Conservation (phyloP, 2,329 filamentous ascomycete species). For the Truncatella angustata region DNA sequence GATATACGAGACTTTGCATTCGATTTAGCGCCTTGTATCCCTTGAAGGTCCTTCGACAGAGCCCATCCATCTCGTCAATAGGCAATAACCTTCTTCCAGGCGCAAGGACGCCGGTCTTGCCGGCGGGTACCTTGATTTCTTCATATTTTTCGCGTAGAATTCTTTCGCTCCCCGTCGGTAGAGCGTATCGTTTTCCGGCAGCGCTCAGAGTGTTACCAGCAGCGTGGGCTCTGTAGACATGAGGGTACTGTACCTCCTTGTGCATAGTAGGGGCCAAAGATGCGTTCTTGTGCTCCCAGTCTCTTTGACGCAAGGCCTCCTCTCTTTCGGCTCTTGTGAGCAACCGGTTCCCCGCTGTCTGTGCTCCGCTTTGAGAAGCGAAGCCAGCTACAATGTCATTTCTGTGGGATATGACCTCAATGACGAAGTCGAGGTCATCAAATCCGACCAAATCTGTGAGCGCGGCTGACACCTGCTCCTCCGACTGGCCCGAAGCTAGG, state of each 20-base stretch:
- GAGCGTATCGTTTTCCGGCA: constrained; percentile 75
- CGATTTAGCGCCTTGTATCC: constrained; percentile 92
- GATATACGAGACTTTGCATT: constrained; percentile 97
- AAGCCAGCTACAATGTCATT: constrained; percentile 59
- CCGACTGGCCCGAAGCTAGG: constrained; percentile 63
- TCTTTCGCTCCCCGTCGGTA: constrained; percentile 74
- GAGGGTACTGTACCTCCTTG: constrained; percentile 78
- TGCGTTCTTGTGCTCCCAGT: constrained; percentile 80
- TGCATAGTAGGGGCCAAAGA: constrained; percentile 68
- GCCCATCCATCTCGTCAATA: constrained; percentile 80
- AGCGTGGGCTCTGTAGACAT: constrained; percentile 82
- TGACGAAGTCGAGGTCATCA: constrained; percentile 89
- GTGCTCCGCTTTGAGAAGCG: constrained; percentile 33
- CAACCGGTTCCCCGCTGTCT: constrained; percentile 47
- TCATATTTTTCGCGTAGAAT: constrained; percentile 77
- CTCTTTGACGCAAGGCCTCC: constrained; percentile 70
- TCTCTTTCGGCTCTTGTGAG: constrained; percentile 77
- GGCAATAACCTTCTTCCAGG: constrained; percentile 72
- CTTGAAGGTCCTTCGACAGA: constrained; percentile 89
- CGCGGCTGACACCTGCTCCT: constrained; percentile 88
- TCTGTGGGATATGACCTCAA: constrained; percentile 80
- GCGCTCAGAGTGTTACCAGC: constrained; percentile 83
- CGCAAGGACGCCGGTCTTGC: constrained; percentile 71
- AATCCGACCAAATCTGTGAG: constrained; percentile 90
- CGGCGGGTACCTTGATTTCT: constrained; percentile 83